Conservation (phyloP, 1,284 basidiomycete genomes). For the Microbotryum saponariae region DNA sequence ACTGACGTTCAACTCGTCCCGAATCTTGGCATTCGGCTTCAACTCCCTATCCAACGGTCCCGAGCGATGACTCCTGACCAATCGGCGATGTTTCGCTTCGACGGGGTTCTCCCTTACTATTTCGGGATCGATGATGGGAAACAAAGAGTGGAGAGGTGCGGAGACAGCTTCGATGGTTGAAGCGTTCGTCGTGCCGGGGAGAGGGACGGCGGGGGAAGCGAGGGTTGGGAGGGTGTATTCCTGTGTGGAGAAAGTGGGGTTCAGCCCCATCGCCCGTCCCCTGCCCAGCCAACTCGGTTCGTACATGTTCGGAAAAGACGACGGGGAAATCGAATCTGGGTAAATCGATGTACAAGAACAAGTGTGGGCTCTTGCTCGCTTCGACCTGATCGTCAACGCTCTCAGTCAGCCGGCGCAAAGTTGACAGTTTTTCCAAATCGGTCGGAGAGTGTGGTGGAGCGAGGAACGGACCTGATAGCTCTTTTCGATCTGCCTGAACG, state of each 20-base stretch:
- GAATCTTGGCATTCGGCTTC: conserved; percentile 86
- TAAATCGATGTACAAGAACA: conserved; percentile 89
- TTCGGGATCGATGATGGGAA: conserved; percentile 90
- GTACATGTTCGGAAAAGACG: conserved; percentile 81
- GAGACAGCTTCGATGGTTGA: conserved; percentile 6
- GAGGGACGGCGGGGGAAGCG: conserved; percentile 39
- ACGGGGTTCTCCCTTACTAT: conserved; percentile 85
- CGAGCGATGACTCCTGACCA: conserved; percentile 88
- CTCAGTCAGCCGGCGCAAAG: too few species aligned
- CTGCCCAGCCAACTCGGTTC: too few species aligned
- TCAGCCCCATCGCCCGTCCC: neutral
- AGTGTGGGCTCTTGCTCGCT: conserved; percentile 74
- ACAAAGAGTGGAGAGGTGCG: conserved; percentile 40
- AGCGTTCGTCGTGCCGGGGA: conserved; percentile 13
- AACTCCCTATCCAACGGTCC: conserved; percentile 91
- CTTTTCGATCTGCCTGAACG: conserved; percentile 87
- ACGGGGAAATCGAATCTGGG: conserved; percentile 97
- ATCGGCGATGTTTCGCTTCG: conserved; percentile 89
- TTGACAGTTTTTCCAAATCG: too few species aligned
- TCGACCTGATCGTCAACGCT: conserved; percentile 54
- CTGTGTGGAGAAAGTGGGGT: conserved; percentile 35
- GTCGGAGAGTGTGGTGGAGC: too few species aligned
- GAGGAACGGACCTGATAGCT: conserved; percentile 51
- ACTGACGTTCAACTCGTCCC: conserved; percentile 82
- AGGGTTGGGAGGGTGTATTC: conserved; percentile 38